These are phyloP conservation scores for Pisolithus microcarpus DNA, from an alignment of 768 basidiomycete genomes.

Conservation along the genomic window DNA sequence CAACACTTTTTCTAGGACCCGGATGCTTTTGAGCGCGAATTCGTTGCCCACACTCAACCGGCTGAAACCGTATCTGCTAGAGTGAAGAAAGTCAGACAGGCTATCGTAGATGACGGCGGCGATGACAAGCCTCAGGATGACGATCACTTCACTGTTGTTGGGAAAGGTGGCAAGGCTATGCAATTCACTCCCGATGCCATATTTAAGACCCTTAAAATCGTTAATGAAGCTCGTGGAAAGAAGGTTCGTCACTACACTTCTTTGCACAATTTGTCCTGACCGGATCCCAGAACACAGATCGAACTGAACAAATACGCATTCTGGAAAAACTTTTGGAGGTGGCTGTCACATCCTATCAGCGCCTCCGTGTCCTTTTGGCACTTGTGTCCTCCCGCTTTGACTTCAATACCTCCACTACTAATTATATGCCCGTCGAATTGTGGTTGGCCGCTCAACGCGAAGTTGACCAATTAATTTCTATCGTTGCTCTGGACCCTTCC, in stretches of 20 bases:
- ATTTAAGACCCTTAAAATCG: constrained; percentile 85
- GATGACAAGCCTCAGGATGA: constrained; percentile 34
- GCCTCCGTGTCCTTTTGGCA: constrained; percentile 88
- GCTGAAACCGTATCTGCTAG: constrained; percentile 32
- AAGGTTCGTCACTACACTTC: constrained; percentile 53
- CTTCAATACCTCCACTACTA: constrained; percentile 81
- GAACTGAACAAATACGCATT: constrained; percentile 88
- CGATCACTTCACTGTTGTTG: constrained; percentile 85
- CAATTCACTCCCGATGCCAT: constrained; percentile 79
- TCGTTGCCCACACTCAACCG: constrained; percentile 45
- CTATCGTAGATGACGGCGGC: constrained; percentile 32
- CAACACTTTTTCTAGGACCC: constrained; percentile 55
- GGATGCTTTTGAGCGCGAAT: constrained; percentile 78
- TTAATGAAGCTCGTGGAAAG: constrained; percentile 92
- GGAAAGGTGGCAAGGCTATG: constrained; percentile 79
- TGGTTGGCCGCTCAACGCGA: constrained; percentile 86
- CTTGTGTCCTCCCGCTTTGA: constrained; percentile 94
- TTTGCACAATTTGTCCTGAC: constrained; percentile 1
- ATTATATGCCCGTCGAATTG: constrained; percentile 87
- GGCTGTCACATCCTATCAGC: constrained; percentile 82
- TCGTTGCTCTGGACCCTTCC: constrained; percentile 60
- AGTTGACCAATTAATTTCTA: constrained; percentile 79
- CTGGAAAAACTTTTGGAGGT: constrained; percentile 83
- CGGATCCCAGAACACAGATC: constrained; percentile 79
- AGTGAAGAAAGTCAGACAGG: constrained; percentile 32